Evolutionary conservation across 1,139 yeast genomes (phyloP), one percentile per base, ranked within the genome.

Genomic region (Petasospora fabianii): DNA sequence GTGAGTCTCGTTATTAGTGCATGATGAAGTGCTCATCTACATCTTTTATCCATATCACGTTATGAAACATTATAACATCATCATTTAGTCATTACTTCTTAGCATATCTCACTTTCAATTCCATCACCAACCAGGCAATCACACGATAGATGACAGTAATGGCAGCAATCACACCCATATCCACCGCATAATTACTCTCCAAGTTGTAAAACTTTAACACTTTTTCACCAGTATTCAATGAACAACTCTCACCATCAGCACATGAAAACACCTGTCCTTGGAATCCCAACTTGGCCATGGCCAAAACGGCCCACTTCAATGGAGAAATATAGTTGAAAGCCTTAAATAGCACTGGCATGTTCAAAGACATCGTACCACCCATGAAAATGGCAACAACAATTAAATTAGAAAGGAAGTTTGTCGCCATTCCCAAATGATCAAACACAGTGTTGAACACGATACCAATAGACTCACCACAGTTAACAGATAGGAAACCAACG

Each of bases 391-490:
- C 94, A 42, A 86, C 65, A 3, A 86, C 74, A 35, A 84, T 62
- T 20, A 83, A 58, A 10, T 78, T 73, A 0, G 90, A 74, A 34
- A 86, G 73, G 9, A 84, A 63, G 55, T 84, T 85, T 21, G 84
- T 78, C 0, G 94, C 95, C 51, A 86, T 73, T 0, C 95, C 96
- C 38, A 85, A 74, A 55, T 86, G 87, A 41, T 69, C 66, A 52
- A 86, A 80, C 1, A 83, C 49, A 12, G 92, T 78, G 54, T 85
- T 85, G 47, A 87, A 80, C 34, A 83, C 70, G 3, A 86, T 83
- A 1, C 96, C 96, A 28, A 86, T 66, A 2, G 92, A 81, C 57
- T 87, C 96, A 30, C 96, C 96, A 48, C 87, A 77, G 49, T 81
- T 80, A n/a, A 80, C 73, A 17, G 80, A 68, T 18, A 75, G 66